Base-by-base conservation (phyloP, 805 yeast genomes). In the Wickerhamomyces sydowiorum region DNA sequence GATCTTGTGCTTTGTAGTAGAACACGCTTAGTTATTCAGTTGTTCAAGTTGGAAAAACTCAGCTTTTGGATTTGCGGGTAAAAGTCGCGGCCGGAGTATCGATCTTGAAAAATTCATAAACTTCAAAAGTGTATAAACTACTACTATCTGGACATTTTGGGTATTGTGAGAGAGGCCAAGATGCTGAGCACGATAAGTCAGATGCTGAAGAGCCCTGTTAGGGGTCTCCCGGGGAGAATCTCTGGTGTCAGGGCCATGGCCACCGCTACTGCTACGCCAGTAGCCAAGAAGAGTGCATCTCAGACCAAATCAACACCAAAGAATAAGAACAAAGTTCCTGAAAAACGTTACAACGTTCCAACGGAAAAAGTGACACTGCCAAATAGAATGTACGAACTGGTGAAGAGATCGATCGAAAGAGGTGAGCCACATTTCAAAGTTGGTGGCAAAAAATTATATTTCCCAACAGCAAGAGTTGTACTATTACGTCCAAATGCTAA, bases 401-500 rank as follows among this genome's bases (percentile, higher is more conserved):
- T 51, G 35, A 57, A 54, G 38, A 73, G 75, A 27, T 76, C 80
- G 44, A 72, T 83, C 34, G 78, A 73, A 22, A 65, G 64, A 40
- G 88, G 82, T 32, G 71, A 72, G 49, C 82, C 96, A 2, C 96
- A 89, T 69, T 91, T 88, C 75, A 71, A 70, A 32, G 77, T 85
- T 7, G 99, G 99, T 54, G 82, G 78, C 6, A 78, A 75, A 50
- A 71, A 84, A 48, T 70, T 85, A 9, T 90, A 78, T 60, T 86
- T 91, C 62, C 99, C 99, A 25, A 79, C 80, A 47, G 96, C 95
- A 1, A 72, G 91, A 47, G 71, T 91, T 30, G 78, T 86, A 39
- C 69, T 91, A 25, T 66, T 93, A 48, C 76, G 96, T 59, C 96
- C 97, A 34, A 86, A 86, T 56, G 96, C 98, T n/a, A 86, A 86